Evolutionary conservation across 345 rosid species (phyloP), one percentile per base, ranked within the genome.

Genomic region (Pistacia integerrima): DNA sequence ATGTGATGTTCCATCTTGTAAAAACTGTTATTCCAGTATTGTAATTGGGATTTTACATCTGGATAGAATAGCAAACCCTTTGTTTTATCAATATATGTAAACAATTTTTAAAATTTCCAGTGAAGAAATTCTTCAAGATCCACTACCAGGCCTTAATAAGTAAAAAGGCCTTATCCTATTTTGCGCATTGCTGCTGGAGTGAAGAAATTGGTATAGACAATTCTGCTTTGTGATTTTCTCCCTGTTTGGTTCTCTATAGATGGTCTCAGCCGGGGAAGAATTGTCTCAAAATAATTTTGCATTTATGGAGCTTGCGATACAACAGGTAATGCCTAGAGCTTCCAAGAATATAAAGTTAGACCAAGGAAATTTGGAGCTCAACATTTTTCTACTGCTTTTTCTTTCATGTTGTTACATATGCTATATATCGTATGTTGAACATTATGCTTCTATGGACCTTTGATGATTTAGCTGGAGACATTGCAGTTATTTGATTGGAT

Each of bases 261-360:
- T 87, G 90, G 79, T 64, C 65, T 18, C 33, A 46, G 56, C 22
- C 25, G 44, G 38, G 69, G 72, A 70, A 68, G 72, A 79, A 36
- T 67, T 36, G 36, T 18, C 22, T 75, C 78, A 73, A 44, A 69
- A 65, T 49, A 77, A 81, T 72, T 84, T 77, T 76, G 67, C 46
- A 14, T 85, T 75, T 54, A 90, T 88, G 93, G 83, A 83, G 57
- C 88, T 90, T 78, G 88, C 89, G 44, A 70, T 90, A 68, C 78
- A 88, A 30, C 89, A 88, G 88, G 93, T 88, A 82, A 64, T 74
- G 60, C 73, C 64, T 62, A 38, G 18, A 38, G 16, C n/a, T 36
- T 18, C 12, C 11, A 25, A 46, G 9, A 18, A 22, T 28, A 22
- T 66, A 8, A 49, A 51, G 16, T 18, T 8, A 44, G 65, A 36